Conservation (phyloP, 2,329 filamentous ascomycete species). For the Hortaea sp. region DNA sequence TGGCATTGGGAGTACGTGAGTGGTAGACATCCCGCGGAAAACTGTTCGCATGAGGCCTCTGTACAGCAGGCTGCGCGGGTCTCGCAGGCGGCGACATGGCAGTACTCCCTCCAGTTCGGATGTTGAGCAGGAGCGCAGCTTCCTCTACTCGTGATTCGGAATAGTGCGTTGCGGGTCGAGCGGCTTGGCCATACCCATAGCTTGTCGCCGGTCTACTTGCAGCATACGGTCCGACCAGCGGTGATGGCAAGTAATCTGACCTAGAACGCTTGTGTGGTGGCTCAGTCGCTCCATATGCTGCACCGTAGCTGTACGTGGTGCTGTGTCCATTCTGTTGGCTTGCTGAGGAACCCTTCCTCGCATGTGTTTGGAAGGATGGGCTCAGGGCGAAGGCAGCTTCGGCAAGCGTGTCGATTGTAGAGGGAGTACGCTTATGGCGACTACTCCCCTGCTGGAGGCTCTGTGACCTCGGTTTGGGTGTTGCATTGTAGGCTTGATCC, state of each 20-base stretch:
- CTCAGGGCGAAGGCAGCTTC: conserved; percentile 33
- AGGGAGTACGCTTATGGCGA: conserved; percentile 21
- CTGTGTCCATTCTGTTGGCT: conserved; percentile 5
- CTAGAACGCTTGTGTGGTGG: conserved; percentile 51
- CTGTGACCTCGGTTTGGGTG: conserved; percentile 6
- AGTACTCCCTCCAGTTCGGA: conserved; percentile 22
- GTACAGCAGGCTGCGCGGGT: conserved; percentile 6
- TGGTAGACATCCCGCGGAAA: conserved; percentile 18
- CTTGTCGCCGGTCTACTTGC: conserved; percentile 38
- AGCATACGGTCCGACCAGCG: conserved; percentile 26
- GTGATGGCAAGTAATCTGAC: conserved; percentile 45
- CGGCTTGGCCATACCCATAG: conserved; percentile 24
- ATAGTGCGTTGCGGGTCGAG: conserved; percentile 7
- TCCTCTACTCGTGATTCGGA: conserved; percentile 33
- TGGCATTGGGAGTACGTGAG: conserved; percentile 10
- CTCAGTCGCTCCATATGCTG: conserved; percentile 28
- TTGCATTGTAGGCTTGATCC: conserved; percentile 10
- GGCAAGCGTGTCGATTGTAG: conserved; percentile 35
- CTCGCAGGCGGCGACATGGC: conserved; percentile 7
- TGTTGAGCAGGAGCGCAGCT: conserved; percentile 37
- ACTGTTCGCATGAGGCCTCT: conserved; percentile 23
- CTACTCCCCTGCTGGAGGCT: background rate
- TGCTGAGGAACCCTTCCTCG: conserved; percentile 6
- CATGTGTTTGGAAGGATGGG: conserved; percentile 17
- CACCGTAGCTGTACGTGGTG: conserved; percentile 12